Conservation (phyloP, 164 flowering plant genomes). For the Berberis vulgaris region DNA sequence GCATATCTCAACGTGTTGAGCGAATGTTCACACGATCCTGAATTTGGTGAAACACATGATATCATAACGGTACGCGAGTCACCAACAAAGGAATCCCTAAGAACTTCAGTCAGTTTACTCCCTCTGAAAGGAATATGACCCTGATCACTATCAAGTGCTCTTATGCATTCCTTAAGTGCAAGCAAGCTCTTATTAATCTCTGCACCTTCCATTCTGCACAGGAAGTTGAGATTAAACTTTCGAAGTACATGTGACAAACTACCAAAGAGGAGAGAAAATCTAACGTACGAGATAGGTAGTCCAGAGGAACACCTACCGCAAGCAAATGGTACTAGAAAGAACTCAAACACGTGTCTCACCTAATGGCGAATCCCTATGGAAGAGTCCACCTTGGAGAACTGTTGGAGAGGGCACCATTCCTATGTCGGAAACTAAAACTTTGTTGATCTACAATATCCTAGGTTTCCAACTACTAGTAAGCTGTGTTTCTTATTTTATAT, state of each 20-base stretch:
- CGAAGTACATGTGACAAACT: too few species aligned
- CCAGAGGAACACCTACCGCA: neutral
- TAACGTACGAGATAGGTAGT: neutral
- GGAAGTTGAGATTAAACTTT: constrained; percentile 2
- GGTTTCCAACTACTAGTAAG: too few species aligned
- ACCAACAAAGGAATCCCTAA: constrained; percentile 92
- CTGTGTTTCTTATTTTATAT: too few species aligned
- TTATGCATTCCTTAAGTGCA: constrained; percentile 87
- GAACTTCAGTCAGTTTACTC: constrained; percentile 89
- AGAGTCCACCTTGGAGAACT: too few species aligned
- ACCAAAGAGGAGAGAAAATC: neutral
- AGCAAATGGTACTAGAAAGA: too few species aligned
- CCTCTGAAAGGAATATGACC: constrained; percentile 95
- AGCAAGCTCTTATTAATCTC: constrained; percentile 93
- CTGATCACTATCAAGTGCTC: constrained; percentile 94
- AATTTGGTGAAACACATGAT: constrained; percentile 86
- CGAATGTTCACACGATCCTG: constrained; percentile 92
- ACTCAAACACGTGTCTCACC: too few species aligned
- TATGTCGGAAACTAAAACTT: too few species aligned
- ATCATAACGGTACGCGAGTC: constrained; percentile 95
- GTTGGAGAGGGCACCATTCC: too few species aligned
- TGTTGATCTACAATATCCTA: too few species aligned
- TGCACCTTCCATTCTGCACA: constrained; percentile 89
- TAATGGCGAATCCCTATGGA: too few species aligned
- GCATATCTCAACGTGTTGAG: constrained; percentile 93